A percentile compares a stretch with the other conserved stretches of the same genome.
phyloP scores from a whole-genome alignment of 306 rosid species.

The Trifolium dubium region DNA sequence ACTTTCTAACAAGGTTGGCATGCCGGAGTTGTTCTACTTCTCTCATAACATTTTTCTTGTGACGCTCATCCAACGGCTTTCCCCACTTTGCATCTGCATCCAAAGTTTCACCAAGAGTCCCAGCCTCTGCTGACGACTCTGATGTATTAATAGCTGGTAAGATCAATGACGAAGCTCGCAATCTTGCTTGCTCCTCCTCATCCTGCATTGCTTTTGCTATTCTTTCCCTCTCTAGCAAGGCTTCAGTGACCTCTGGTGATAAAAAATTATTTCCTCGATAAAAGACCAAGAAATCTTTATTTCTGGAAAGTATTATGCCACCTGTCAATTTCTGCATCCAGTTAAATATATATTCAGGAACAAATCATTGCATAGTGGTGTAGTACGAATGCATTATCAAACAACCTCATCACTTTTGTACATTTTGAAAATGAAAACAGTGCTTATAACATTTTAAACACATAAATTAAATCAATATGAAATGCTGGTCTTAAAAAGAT shows the following conservation, averaged over 20 bases:
- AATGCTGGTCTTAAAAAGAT: not conserved
- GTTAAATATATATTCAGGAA: not conserved
- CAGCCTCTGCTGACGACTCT: slow-evolving; percentile 66
- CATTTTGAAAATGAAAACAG: too few relatives aligned
- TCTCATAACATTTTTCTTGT: slow-evolving; percentile 65
- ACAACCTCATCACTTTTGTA: not conserved
- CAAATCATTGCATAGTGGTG: slow-evolving; percentile 20
- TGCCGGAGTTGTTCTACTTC: slow-evolving; percentile 72
- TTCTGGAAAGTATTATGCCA: slow-evolving; percentile 81
- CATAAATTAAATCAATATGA: not conserved
- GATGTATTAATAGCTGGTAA: slow-evolving; percentile 51
- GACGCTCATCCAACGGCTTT: slow-evolving; percentile 61
- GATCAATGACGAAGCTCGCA: slow-evolving; percentile 77
- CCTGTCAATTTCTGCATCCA: slow-evolving; percentile 86
- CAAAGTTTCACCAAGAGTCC: slow-evolving; percentile 89
- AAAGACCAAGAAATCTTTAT: slow-evolving; percentile 93
- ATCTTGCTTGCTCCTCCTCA: slow-evolving; percentile 92
- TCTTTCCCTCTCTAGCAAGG: slow-evolving; percentile 84
- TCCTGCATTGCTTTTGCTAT: slow-evolving; percentile 78
- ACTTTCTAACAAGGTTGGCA: slow-evolving; percentile 64
- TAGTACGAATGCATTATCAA: slow-evolving; percentile 20
- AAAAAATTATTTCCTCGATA: slow-evolving; percentile 88
- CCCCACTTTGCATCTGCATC: slow-evolving; percentile 98
- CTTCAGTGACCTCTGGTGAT: slow-evolving; percentile 76
- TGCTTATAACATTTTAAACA: too few relatives aligned